Conservation (phyloP, 2,329 filamentous ascomycete genomes). For the Xylariaceae sp. region DNA sequence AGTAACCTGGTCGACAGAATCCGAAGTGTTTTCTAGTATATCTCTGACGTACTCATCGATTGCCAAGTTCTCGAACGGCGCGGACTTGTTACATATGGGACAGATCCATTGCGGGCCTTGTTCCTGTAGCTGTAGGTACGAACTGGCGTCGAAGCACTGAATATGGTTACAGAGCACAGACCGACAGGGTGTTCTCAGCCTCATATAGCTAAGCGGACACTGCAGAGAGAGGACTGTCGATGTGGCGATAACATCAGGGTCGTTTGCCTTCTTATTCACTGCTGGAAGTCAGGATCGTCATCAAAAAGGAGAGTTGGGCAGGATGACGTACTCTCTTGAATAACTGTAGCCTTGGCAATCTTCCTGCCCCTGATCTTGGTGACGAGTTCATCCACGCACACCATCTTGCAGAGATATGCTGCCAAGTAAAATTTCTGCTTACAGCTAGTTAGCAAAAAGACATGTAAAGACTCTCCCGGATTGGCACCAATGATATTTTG, state of each 20-base stretch:
- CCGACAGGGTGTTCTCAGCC: slow-evolving; percentile 81
- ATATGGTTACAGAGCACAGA: slow-evolving; percentile 84
- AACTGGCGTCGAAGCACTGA: slow-evolving; percentile 92
- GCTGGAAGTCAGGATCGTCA: slow-evolving; percentile 32
- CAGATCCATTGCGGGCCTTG: slow-evolving; percentile 98
- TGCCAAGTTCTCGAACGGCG: slow-evolving; percentile 81
- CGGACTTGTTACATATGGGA: slow-evolving; percentile 86
- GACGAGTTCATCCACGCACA: slow-evolving; percentile 75
- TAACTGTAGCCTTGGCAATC: slow-evolving; percentile 80
- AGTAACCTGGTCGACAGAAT: slow-evolving; percentile 80
- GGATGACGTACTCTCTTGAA: slow-evolving; percentile 77
- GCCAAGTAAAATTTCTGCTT: slow-evolving; percentile 74
- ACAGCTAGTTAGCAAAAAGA: slow-evolving; percentile 28
- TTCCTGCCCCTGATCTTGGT: slow-evolving; percentile 69
- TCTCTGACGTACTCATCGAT: slow-evolving; percentile 90
- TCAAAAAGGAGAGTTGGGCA: neutral
- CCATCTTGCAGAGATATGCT: slow-evolving; percentile 76
- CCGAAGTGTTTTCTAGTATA: slow-evolving; percentile 77
- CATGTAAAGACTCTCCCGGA: slow-evolving; percentile 20
- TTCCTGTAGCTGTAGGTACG: slow-evolving; percentile 91
- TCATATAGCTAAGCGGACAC: slow-evolving; percentile 86
- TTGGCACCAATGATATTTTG: slow-evolving; percentile 30
- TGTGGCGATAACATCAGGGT: slow-evolving; percentile 87
- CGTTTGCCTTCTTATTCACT: slow-evolving; percentile 84
- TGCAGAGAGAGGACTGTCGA: slow-evolving; percentile 90